A percentile compares a stretch with the other conserved stretches of the same genome.
Conservation (phyloP, 225 moss, liverwort and hornwort genomes). For the Takakia lepidozioides region DNA sequence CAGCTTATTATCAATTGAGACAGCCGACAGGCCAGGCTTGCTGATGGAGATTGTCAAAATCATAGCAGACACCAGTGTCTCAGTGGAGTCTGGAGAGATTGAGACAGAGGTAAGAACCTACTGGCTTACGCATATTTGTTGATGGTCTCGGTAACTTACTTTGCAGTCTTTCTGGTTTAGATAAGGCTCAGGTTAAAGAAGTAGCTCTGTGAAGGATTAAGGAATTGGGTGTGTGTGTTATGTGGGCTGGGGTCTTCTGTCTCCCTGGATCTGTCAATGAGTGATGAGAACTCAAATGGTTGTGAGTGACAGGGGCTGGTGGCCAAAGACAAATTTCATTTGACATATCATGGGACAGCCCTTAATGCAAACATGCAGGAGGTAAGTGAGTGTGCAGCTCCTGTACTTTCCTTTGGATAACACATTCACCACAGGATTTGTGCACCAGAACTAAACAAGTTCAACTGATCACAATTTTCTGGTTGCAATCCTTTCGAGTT, state of each 20-base stretch:
- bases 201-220: background rate
- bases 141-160: background rate
- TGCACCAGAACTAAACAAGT: too few relatives aligned
- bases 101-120: slow-evolving; percentile 53
- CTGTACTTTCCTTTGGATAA: too few relatives aligned
- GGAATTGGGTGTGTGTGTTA: too few relatives aligned
- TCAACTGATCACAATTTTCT: too few relatives aligned
- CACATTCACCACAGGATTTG: too few relatives aligned
- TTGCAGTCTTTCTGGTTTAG: background rate
- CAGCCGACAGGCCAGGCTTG: slow-evolving; percentile 86
- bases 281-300: background rate
- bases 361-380: slow-evolving; percentile 72
- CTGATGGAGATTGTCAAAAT: slow-evolving; percentile 77
- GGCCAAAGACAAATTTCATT: slow-evolving; percentile 74
- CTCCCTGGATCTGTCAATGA: too few relatives aligned
- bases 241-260: too few relatives aligned
- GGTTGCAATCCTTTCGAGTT: background rate
- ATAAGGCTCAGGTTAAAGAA: background rate
- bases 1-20: slow-evolving; percentile 75
- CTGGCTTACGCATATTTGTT: too few relatives aligned
- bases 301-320: slow-evolving; percentile 47
- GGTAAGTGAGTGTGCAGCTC: slow-evolving; percentile 30
- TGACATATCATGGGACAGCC: slow-evolving; percentile 67
- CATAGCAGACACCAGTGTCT: slow-evolving; percentile 65
- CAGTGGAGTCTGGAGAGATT: slow-evolving; percentile 87